Evolutionary conservation across 768 basidiomycete genomes (phyloP).

Genomic region (Trametes punicea): DNA sequence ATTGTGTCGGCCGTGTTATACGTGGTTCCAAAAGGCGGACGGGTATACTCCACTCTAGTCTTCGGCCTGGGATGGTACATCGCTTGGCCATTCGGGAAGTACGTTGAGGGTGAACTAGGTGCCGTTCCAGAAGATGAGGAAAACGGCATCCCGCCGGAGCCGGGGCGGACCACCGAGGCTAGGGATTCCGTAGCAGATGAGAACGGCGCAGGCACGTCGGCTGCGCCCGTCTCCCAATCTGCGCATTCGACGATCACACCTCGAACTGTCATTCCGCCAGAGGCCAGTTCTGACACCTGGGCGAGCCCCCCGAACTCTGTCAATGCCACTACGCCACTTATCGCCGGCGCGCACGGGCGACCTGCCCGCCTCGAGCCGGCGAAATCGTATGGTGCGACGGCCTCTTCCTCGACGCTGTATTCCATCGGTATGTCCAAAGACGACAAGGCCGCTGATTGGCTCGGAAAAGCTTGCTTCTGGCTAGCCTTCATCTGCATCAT

Average conservation of each 20-base stretch:
- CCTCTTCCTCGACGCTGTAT: conserved; percentile 23
- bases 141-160: conserved; percentile 24
- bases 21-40: conserved; percentile 76
- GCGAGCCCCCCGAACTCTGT: conserved; percentile 25
- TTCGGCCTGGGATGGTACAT: conserved; percentile 96
- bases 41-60: conserved; percentile 78
- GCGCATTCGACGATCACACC: conserved; percentile 44
- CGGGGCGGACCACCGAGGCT: conserved; percentile 29
- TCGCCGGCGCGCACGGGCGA: conserved; percentile 34
- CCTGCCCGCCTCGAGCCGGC: conserved; percentile 28
- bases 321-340: conserved; percentile 47
- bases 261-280: conserved; percentile 31
- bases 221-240: conserved; percentile 31
- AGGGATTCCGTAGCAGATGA: conserved; percentile 29
- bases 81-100: conserved; percentile 98
- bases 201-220: conserved; percentile 29
- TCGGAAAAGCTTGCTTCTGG: conserved; percentile 85
- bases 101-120: conserved; percentile 79
- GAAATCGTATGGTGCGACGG: conserved; percentile 73
- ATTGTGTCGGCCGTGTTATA: conserved; percentile 64
- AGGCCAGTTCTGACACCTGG: conserved; percentile 43
- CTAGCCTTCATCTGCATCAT: conserved; percentile 69
- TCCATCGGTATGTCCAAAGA: conserved; percentile 18
- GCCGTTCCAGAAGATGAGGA: conserved; percentile 34
- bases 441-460: conserved; percentile 39